Evolutionary conservation across 306 rosid genomes (phyloP).

Genomic region (Alnus rubra): DNA sequence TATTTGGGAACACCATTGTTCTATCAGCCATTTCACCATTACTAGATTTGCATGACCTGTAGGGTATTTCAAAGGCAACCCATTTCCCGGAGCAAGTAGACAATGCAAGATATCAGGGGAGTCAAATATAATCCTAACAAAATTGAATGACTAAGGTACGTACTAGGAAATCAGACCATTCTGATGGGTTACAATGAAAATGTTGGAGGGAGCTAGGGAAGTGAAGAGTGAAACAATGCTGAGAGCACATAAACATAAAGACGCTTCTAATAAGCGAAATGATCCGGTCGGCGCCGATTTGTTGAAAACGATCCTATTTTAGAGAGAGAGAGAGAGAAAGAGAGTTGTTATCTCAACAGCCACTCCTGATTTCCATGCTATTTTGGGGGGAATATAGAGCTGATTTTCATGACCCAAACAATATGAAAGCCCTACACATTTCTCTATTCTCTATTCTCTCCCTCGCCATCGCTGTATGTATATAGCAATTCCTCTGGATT

Average conservation of each 20-base stretch:
- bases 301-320: conserved; percentile 33
- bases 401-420: conserved; percentile 21
- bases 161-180: too few species aligned
- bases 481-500: background rate
- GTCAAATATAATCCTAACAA: too few species aligned
- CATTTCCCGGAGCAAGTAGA: too few species aligned
- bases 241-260: background rate
- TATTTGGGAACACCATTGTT: conserved; percentile 33
- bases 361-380: conserved; percentile 40
- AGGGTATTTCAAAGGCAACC: background rate
- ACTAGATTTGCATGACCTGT: background rate
- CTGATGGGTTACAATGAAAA: too few species aligned
- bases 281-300: background rate
- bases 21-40: conserved; percentile 25
- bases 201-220: too few species aligned
- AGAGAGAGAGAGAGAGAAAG: conserved; percentile 17
- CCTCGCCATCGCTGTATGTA: background rate
- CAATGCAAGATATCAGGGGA: too few species aligned
- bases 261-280: too few species aligned
- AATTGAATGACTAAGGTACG: too few species aligned
- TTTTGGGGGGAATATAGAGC: conserved; percentile 33
- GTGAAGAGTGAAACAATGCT: background rate
- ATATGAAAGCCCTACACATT: background rate
- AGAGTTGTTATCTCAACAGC: conserved; percentile 30
- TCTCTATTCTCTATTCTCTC: background rate